phyloP scores from a whole-genome alignment of 768 basidiomycete genomes.

The Hygrophorus pudorinus region DNA sequence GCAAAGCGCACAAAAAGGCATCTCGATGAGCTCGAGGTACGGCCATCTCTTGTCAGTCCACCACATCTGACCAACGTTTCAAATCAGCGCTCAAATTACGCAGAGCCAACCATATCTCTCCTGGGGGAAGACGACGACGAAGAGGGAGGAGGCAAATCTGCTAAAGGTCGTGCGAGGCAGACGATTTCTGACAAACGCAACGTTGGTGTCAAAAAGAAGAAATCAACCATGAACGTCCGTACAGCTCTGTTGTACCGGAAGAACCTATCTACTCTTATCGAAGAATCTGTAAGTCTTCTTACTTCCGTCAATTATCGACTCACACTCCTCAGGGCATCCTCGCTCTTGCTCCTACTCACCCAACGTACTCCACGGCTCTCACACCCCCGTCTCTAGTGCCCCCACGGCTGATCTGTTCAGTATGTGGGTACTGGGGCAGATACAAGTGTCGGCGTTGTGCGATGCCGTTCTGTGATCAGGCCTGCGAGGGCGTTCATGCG shows the following conservation, averaged over 20 bases:
- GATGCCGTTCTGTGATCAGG: conserved; percentile 64
- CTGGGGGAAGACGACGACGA: conserved; percentile 39
- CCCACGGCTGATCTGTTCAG: conserved; percentile 67
- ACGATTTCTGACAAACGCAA: conserved; percentile 71
- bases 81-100: conserved; percentile 68
- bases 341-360: conserved; percentile 36
- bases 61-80: not conserved
- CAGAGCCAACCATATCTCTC: conserved; percentile 41
- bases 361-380: conserved; percentile 65
- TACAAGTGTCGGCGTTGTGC: conserved; percentile 76
- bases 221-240: conserved; percentile 73
- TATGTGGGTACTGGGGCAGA: conserved; percentile 76
- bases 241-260: conserved; percentile 78
- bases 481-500: conserved; percentile 63
- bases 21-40: conserved; percentile 79
- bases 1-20: conserved; percentile 69
- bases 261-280: conserved; percentile 59
- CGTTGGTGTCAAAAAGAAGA: conserved; percentile 57
- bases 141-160: conserved; percentile 31
- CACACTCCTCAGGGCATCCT: conserved; percentile 41
- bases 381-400: conserved; percentile 54
- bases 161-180: conserved; percentile 64
- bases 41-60: conserved; percentile 8
- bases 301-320: not conserved
- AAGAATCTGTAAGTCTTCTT: conserved; percentile 62